Evolutionary conservation across 2,329 filamentous ascomycete genomes (phyloP).

Genomic region (Lojkania enalia): DNA sequence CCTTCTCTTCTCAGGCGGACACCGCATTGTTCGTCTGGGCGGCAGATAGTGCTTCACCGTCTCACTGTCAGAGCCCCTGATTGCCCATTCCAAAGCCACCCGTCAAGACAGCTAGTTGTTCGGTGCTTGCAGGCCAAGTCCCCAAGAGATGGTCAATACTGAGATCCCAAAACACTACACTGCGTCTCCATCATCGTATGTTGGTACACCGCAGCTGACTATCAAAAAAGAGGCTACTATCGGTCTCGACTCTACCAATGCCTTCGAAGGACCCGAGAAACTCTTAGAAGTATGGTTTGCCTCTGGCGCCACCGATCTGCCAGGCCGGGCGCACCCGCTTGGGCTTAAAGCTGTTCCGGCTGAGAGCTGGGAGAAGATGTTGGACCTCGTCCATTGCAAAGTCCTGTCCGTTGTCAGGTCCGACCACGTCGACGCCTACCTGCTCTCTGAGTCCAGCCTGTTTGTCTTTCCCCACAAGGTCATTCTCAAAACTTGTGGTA

Average conservation of each 20-base stretch:
- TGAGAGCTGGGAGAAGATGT: slow-evolving; percentile 92
- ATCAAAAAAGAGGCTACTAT: slow-evolving; percentile 95
- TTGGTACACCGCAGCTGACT: slow-evolving; percentile 84
- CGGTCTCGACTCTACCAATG: slow-evolving; percentile 91
- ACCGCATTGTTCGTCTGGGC: slow-evolving; percentile 94
- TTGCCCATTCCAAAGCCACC: slow-evolving; percentile 14
- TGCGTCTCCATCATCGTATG: slow-evolving; percentile 74
- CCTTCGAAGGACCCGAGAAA: slow-evolving; percentile 98
- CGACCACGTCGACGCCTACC: slow-evolving; percentile 92
- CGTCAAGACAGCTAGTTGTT: slow-evolving; percentile 9
- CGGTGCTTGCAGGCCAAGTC: slow-evolving; percentile 28
- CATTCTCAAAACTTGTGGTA: slow-evolving; percentile 97
- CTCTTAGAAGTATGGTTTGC: slow-evolving; percentile 98
- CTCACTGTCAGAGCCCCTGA: slow-evolving; percentile 30
- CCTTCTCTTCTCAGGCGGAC: slow-evolving; percentile 96
- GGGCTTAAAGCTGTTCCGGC: slow-evolving; percentile 84
- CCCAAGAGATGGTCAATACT: slow-evolving; percentile 78
- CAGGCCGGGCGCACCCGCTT: slow-evolving; percentile 68
- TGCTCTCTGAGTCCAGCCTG: slow-evolving; percentile 99
- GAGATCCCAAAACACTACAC: slow-evolving; percentile 80
- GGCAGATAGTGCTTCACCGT: slow-evolving; percentile 91
- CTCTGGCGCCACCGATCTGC: slow-evolving; percentile 72
- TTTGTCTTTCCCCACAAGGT: slow-evolving; percentile 99
- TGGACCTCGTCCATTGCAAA: slow-evolving; percentile 98
- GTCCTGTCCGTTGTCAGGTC: slow-evolving; percentile 92